These are phyloP conservation scores for Zasmidium angulare DNA, from an alignment of 2,329 filamentous ascomycete genomes.

Conservation along the genomic window DNA sequence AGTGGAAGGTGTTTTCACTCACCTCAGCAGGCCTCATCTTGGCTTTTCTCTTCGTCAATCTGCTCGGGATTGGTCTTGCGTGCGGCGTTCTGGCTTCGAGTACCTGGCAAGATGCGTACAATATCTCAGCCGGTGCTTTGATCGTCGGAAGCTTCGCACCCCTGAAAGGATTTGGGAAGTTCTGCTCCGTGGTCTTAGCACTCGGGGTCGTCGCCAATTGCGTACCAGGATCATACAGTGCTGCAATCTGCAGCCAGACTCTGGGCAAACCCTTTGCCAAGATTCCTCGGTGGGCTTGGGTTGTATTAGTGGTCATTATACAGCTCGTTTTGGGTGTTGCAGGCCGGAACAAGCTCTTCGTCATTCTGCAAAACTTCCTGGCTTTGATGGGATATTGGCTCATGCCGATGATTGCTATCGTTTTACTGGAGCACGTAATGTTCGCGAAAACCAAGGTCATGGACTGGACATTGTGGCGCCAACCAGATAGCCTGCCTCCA, in stretches of 20 bases:
- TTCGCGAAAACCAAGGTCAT: constrained; percentile 37
- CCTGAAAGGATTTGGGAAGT: constrained; percentile 44
- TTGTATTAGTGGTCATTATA: constrained; percentile 29
- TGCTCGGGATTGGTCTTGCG: constrained; percentile 42
- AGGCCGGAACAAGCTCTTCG: constrained; percentile 44
- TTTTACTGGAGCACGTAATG: constrained; percentile 43
- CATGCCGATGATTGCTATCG: constrained; percentile 43
- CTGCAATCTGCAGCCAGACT: constrained; percentile 41
- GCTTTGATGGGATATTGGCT: constrained; percentile 51
- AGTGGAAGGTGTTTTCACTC: constrained; percentile 38
- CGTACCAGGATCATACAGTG: constrained; percentile 46
- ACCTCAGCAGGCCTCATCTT: constrained; percentile 37
- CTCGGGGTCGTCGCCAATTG: constrained; percentile 47
- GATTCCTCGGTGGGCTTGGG: constrained; percentile 20
- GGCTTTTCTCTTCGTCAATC: constrained; percentile 36
- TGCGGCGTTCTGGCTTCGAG: constrained; percentile 13
- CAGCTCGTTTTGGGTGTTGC: constrained; percentile 46
- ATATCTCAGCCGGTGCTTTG: constrained; percentile 38
- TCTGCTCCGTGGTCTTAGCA: constrained; percentile 45
- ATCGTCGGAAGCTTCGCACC: constrained; percentile 40
- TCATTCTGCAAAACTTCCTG: constrained; percentile 47
- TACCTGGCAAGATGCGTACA: constrained; percentile 34
- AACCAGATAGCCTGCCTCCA: constrained; percentile 39
- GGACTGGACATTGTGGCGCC: constrained; percentile 45
- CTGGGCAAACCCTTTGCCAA: constrained; percentile 36